Percentiles rank a stretch among this genome's conserved stretches.
phyloP scores from a whole-genome alignment of 225 moss, liverwort and hornwort species.

The Straminergon stramineum region DNA sequence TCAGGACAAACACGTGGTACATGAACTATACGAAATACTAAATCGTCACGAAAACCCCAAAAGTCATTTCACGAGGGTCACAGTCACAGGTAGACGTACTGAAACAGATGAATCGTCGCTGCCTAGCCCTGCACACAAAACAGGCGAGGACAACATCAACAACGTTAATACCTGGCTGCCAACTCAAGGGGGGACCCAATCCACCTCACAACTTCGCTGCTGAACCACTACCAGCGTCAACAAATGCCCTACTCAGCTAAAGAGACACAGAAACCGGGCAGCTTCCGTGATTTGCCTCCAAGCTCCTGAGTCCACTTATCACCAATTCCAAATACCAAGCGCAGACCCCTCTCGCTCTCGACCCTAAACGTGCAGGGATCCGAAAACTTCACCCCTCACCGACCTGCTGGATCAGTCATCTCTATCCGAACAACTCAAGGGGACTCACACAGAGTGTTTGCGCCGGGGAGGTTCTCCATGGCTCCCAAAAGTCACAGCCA shows the following conservation, averaged over 20 bases:
- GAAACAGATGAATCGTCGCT: conserved; percentile 6
- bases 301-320: background rate
- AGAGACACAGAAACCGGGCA: background rate
- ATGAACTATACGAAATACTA: background rate
- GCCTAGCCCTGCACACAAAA: conserved; percentile 8
- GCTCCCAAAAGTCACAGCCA: background rate
- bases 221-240: background rate
- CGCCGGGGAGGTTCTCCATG: background rate
- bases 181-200: background rate
- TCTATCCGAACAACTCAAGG: background rate
- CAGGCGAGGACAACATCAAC: background rate
- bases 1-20: background rate
- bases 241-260: background rate
- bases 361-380: background rate
- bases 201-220: background rate
- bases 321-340: background rate
- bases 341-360: background rate
- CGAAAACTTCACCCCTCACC: background rate
- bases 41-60: background rate
- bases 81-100: background rate
- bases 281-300: no score
- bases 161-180: background rate
- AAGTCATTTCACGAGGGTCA: background rate
- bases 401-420: background rate
- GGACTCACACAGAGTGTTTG: background rate